Conservation (phyloP, 441 rosid genomes). For the Pelargonium fulgidum region DNA sequence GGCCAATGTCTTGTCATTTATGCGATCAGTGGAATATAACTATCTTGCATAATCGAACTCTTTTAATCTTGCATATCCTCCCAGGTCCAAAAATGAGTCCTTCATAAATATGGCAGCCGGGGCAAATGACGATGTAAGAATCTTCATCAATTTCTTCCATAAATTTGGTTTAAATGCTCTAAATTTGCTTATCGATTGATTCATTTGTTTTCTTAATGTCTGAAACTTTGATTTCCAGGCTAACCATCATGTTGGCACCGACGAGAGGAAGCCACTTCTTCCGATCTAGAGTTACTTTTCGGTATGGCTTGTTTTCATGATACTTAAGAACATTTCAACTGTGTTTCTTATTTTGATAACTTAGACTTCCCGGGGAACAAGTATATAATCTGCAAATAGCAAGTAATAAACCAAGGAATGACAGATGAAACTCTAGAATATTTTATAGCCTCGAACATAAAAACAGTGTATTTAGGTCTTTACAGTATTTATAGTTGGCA, state of each 20-base stretch:
- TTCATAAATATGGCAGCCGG: slow-evolving; percentile 89
- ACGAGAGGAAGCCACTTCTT: slow-evolving; percentile 79
- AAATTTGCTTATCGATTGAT: slow-evolving; percentile 1
- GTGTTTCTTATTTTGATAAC: too few species aligned
- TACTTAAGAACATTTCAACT: too few species aligned
- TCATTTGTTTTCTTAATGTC: not conserved
- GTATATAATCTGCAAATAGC: too few species aligned
- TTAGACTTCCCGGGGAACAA: too few species aligned
- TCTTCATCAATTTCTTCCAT: slow-evolving; percentile 4
- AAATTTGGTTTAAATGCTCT: slow-evolving; percentile 5
- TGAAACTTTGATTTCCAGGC: slow-evolving; percentile 39
- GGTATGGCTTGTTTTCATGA: not conserved
- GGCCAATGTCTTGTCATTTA: not conserved
- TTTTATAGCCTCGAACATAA: too few species aligned
- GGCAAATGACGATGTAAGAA: slow-evolving; percentile 75
- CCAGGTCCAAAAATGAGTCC: slow-evolving; percentile 63
- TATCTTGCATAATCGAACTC: not conserved
- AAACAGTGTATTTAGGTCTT: too few species aligned
- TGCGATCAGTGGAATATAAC: too few species aligned
- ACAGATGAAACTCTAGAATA: too few species aligned
- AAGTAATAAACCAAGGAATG: too few species aligned
- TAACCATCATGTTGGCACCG: slow-evolving; percentile 59
- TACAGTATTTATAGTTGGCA: too few species aligned
- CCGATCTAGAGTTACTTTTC: slow-evolving; percentile 41
- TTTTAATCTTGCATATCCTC: not conserved